Percentiles rank a stretch among this genome's conserved stretches.
These are phyloP conservation scores for Clarireedia homoeocarpa DNA, from an alignment of 2,329 filamentous ascomycete species.

Conservation along the genomic window DNA sequence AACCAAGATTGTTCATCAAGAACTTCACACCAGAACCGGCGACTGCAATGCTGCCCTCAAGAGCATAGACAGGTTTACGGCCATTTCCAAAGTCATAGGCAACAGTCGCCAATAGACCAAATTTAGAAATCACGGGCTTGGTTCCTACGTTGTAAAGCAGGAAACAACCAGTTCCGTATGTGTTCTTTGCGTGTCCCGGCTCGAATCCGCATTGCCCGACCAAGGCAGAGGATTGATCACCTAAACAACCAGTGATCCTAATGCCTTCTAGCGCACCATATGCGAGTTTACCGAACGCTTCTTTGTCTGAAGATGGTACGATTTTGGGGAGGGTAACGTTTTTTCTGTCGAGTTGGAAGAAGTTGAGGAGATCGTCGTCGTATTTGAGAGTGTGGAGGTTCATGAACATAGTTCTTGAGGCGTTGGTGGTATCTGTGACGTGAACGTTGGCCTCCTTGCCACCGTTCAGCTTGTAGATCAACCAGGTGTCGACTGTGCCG, in stretches of 20 bases:
- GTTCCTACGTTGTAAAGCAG: conserved; percentile 76
- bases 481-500: conserved; percentile 75
- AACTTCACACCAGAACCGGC: conserved; percentile 77
- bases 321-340: conserved; percentile 72
- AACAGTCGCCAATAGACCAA: conserved; percentile 78
- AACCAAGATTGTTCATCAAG: conserved; percentile 54
- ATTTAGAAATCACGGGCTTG: conserved; percentile 76
- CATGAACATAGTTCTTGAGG: conserved; percentile 85
- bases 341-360: conserved; percentile 62
- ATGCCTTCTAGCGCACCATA: conserved; percentile 60
- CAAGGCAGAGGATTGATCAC: conserved; percentile 72
- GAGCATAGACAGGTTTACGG: conserved; percentile 56
- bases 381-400: conserved; percentile 70
- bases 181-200: conserved; percentile 77
- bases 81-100: conserved; percentile 68
- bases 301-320: conserved; percentile 62
- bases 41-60: conserved; percentile 79
- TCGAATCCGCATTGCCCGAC: conserved; percentile 79
- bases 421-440: conserved; percentile 75
- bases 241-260: conserved; percentile 67
- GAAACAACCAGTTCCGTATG: conserved; percentile 81
- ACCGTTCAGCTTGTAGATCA: conserved; percentile 73
- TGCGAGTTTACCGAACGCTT: conserved; percentile 62
- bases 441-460: conserved; percentile 56
- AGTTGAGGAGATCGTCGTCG: conserved; percentile 63